These are phyloP conservation scores for Carex sylvatica DNA, from an alignment of 202 grass and related monocot genomes.

Conservation along the genomic window DNA sequence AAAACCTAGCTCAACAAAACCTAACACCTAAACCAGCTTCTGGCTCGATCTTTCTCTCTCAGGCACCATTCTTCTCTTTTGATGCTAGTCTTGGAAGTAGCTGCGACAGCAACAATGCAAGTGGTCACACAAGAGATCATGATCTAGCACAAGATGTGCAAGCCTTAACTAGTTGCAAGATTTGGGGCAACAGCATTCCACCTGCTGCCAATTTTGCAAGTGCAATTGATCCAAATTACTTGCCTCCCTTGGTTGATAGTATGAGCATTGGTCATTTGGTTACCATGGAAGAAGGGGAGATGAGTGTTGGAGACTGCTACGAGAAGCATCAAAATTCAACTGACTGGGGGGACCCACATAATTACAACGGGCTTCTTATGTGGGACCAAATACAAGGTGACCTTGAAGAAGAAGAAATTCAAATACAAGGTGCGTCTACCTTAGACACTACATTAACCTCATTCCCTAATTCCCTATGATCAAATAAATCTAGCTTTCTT, in stretches of 20 bases:
- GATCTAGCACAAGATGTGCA: constrained; percentile 26
- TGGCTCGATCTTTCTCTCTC: constrained; percentile 28
- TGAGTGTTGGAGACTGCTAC: constrained; percentile 25
- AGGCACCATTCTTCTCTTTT: constrained; percentile 79
- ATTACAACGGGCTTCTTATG: constrained; percentile 38
- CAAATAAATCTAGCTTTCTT: constrained; percentile 39
- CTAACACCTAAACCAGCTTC: constrained; percentile 23
- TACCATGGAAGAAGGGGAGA: constrained; percentile 40
- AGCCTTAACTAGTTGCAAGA: constrained; percentile 34
- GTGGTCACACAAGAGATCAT: not conserved
- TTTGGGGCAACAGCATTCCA: constrained; percentile 31
- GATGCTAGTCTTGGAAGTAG: constrained; percentile 37
- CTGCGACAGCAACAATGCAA: constrained; percentile 23
- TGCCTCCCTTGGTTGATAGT: constrained; percentile 67
- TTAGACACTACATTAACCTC: constrained; percentile 60
- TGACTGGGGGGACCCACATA: constrained; percentile 50
- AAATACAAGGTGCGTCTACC: constrained; percentile 49
- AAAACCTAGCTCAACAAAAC: constrained; percentile 36
- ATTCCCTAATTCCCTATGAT: constrained; percentile 61
- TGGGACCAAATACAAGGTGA: constrained; percentile 50
- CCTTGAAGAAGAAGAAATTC: constrained; percentile 26
- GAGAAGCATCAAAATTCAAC: constrained; percentile 35
- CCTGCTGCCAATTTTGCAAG: constrained; percentile 49
- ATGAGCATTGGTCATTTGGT: constrained; percentile 41
- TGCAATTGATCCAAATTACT: constrained; percentile 50